Evolutionary conservation across 495 filamentous ascomycete genomes (phyloP).

Genomic region (Penicillium simplicissimum): DNA sequence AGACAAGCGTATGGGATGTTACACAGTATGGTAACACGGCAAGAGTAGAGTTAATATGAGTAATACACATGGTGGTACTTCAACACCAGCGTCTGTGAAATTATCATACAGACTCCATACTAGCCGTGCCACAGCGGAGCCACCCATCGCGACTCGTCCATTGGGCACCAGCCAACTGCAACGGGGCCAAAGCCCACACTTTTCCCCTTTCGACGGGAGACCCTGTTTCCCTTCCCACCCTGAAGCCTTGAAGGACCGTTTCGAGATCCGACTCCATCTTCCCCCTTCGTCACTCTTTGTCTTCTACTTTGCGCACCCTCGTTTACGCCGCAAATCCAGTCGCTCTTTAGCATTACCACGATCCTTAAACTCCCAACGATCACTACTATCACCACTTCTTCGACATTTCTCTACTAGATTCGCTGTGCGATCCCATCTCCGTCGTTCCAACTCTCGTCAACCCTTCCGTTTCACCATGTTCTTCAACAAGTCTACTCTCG

Average conservation of each 20-base stretch:
- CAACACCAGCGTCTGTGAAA: background rate
- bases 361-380: conserved; percentile 18
- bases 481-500: conserved; percentile 39
- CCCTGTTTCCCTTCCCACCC: conserved; percentile 17
- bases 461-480: conserved; percentile 33
- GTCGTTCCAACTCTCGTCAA: conserved; percentile 16
- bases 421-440: conserved; percentile 30
- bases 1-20: background rate
- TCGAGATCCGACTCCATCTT: conserved; percentile 21
- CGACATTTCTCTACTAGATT: conserved; percentile 11
- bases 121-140: background rate
- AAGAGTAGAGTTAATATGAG: background rate
- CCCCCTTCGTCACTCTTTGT: conserved; percentile 31
- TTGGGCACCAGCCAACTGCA: conserved; percentile 9
- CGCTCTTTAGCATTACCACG: conserved; percentile 27
- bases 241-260: conserved; percentile 14
- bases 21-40: background rate
- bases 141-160: conserved; percentile 14
- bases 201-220: conserved; percentile 4
- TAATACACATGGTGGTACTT: background rate
- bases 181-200: conserved; percentile 13
- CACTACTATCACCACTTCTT: background rate
- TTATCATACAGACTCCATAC: background rate
- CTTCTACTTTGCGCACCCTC: conserved; percentile 25
- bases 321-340: conserved; percentile 17